Percentiles rank a stretch among this genome's conserved stretches.
Conservation (phyloP, 805 yeast genomes). For the Yamadazyma sp. region DNA sequence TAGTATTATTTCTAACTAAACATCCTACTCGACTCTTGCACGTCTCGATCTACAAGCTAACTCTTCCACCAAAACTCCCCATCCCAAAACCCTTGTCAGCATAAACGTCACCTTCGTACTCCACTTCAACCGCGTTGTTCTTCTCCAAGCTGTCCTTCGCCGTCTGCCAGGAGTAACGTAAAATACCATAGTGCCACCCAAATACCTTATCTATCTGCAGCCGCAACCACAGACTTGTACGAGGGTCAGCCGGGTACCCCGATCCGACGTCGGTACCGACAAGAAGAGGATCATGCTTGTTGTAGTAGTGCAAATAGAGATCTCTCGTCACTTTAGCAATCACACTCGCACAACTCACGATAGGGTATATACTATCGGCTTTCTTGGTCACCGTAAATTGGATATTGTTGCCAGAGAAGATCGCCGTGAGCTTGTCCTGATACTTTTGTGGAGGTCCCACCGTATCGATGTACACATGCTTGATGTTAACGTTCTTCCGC, state of each 20-base stretch:
- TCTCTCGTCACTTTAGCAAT: conserved; percentile 97
- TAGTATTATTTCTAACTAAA: too few relatives aligned
- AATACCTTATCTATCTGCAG: conserved; percentile 63
- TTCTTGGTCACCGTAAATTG: conserved; percentile 85
- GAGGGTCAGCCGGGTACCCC: conserved; percentile 94
- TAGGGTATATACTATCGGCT: conserved; percentile 90
- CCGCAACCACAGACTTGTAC: conserved; percentile 76
- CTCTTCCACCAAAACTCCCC: conserved; percentile 8
- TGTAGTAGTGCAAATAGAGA: conserved; percentile 44
- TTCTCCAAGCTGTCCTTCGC: conserved; percentile 68
- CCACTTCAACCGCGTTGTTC: conserved; percentile 51
- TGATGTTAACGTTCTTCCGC: conserved; percentile 59
- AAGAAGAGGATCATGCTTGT: conserved; percentile 26
- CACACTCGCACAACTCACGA: conserved; percentile 91
- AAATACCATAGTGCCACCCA: conserved; percentile 78
- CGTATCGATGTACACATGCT: conserved; percentile 85
- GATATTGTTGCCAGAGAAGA: conserved; percentile 59
- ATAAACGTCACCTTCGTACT: conserved; percentile 50
- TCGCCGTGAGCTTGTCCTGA: conserved; percentile 65
- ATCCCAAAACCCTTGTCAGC: background rate
- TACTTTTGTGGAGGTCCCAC: conserved; percentile 93
- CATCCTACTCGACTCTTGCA: background rate
- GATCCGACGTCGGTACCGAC: conserved; percentile 61
- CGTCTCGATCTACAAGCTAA: too few relatives aligned
- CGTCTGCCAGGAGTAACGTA: conserved; percentile 94